Evolutionary conservation across 1,284 basidiomycete genomes (phyloP), one percentile per base, ranked within the genome.

Genomic region (Athelia sp.): DNA sequence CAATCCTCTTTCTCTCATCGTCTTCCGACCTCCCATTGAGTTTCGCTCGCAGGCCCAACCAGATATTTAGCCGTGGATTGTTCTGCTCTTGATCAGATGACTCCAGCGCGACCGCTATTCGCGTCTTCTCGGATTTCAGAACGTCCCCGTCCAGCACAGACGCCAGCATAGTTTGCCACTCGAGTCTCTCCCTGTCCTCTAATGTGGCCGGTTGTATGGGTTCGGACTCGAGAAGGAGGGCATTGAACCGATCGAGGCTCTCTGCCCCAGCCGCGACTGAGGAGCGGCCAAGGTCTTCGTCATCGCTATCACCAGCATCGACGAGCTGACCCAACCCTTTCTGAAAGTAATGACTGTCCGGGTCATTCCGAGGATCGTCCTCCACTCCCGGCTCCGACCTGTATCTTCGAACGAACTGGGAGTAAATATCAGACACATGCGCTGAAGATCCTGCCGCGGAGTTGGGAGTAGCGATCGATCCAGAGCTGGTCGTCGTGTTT

Each of bases 131-230:
- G 2, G 90, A 88, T 63, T 88, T 91, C 52, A 98, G 78, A 4
- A 98, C 93, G 61, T 98, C 93, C 14, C 95, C 94, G 34, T 84
- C 83, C 26, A 98, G 76, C 19, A 98, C 94, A 34, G 93, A 95
- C 9, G 90, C 83, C 35, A 98, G 79, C 85, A 97, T 90, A 34
- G 87, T 88, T 66, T 95, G 92, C 94, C 94, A 98, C 67, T 95
- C 93, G 43, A 95, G 71, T 23, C 94, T 78, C 58, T 93, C 90
- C 53, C 80, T 77, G 57, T 91, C 87, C 58, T 89, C 84, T 42
- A 79, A 67, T 8, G 81, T 84, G 36, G 78, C 74, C 32, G 84
- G 81, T 54, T 82, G 76, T 48, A 76, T 72, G 29, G 77, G 70
- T 53, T 86, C 82, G 9, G 75, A 68, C 57, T 88, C 84, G 36